Percentiles rank a stretch among this genome's conserved stretches.
Evolutionary conservation across 2,329 filamentous ascomycete genomes (phyloP).

Genomic region (Scedosporium boydii): DNA sequence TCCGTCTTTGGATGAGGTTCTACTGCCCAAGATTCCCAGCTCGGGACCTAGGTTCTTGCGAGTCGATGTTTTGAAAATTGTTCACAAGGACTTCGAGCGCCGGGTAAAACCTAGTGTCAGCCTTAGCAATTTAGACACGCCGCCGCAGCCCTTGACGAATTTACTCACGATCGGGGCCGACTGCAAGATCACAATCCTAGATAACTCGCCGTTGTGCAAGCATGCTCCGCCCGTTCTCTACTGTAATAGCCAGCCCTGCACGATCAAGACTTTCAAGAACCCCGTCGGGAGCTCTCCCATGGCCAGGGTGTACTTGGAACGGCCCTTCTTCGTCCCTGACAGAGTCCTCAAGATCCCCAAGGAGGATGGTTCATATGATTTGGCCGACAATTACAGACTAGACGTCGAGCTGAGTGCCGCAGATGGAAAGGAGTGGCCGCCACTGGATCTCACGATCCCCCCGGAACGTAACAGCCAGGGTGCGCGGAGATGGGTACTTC

Average conservation of each 20-base stretch:
- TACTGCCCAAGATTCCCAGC: not conserved
- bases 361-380: slow-evolving; percentile 35
- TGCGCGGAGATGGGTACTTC: slow-evolving; percentile 7
- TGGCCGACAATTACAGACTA: slow-evolving; percentile 40
- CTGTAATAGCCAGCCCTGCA: slow-evolving; percentile 45
- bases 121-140: slow-evolving; percentile 14
- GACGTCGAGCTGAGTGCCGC: slow-evolving; percentile 43
- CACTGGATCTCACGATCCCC: slow-evolving; percentile 23
- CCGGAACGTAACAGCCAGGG: slow-evolving; percentile 1
- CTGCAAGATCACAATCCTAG: slow-evolving; percentile 27
- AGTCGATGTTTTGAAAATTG: slow-evolving; percentile 43
- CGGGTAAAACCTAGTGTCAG: slow-evolving; percentile 24
- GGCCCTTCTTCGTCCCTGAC: slow-evolving; percentile 42
- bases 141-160: slow-evolving; percentile 13
- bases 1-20: not conserved
- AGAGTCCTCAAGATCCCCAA: slow-evolving; percentile 41
- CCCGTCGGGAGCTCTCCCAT: slow-evolving; percentile 34
- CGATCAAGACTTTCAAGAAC: slow-evolving; percentile 39
- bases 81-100: slow-evolving; percentile 34
- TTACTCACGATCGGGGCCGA: slow-evolving; percentile 22
- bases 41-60: slow-evolving; percentile 25
- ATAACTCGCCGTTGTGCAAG: slow-evolving; percentile 20
- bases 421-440: slow-evolving; percentile 42
- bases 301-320: slow-evolving; percentile 36
- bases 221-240: slow-evolving; percentile 27